Base-by-base conservation (phyloP, 2,329 filamentous ascomycete genomes). In the Davidsoniella australis region DNA sequence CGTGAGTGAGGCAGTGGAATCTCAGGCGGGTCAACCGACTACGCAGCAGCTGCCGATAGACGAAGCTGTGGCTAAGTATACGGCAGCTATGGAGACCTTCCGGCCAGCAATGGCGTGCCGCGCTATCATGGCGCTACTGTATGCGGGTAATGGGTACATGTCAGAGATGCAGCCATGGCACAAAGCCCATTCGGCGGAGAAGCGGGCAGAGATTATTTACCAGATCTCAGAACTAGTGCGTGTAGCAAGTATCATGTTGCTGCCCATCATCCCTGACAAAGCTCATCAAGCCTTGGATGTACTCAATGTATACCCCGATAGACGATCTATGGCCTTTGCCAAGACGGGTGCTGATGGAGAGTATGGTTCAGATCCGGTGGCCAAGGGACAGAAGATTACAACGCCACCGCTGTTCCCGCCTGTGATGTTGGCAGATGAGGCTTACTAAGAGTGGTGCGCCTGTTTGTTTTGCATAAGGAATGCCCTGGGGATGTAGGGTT, bases 261-360 rank as follows among this genome's bases (percentile, higher is more conserved):
- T 94, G 62, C 87, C 91, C 1, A 85, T 88, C 59, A 94, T 98
- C 73, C 91, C 91, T 0, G 70, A 67, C 39, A 94, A 93, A 63
- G 75, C 85, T 43, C 64, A 65, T 9, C 67, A 76, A 55, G 64
- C 95, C 29, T 72, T 98, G 0, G 82, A 94, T 60, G 73, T 81
- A 58, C 67, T 98, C 7, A 81, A 83, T 1, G 87, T 98, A 4
- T 65, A 68, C 2, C 61, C 67, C 7, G 69, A 73, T 8, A 74
- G 73, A 47, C 72, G 89, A 50, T 73, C 68, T 0, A 73, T 86
- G 53, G 66, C 72, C 16, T 73, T 77, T 60, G 81, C 85, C 4
- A 60, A 56, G 23, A 65, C 79, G 24, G 78, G 78, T 1, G 69
- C 64, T 7, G 91, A 96, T 63, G 58, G 68, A 36, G 66, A 70